Conservation (phyloP, 176 grass and related monocot genomes). For the Musa schizocarpa region DNA sequence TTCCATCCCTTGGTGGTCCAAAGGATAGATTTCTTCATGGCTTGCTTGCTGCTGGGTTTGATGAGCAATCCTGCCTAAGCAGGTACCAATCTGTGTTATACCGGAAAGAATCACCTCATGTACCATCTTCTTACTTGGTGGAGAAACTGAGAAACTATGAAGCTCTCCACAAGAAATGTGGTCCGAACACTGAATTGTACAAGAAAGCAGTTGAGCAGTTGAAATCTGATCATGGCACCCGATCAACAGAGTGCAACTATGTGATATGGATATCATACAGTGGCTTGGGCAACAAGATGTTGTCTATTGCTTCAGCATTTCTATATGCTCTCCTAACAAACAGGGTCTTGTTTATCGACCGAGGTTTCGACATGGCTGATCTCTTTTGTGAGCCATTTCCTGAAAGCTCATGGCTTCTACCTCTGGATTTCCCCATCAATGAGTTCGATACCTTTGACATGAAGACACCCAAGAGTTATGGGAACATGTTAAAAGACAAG, state of each 20-base stretch:
- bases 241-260: slow-evolving; percentile 48
- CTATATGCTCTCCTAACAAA: slow-evolving; percentile 57
- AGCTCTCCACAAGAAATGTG: slow-evolving; percentile 56
- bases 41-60: slow-evolving; percentile 29
- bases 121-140: slow-evolving; percentile 41
- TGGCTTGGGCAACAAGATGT: slow-evolving; percentile 64
- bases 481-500: slow-evolving; percentile 39
- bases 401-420: slow-evolving; percentile 53
- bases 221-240: slow-evolving; percentile 14
- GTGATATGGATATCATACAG: slow-evolving; percentile 45
- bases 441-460: slow-evolving; percentile 8
- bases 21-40: slow-evolving; percentile 41
- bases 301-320: slow-evolving; percentile 44
- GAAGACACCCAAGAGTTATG: slow-evolving; percentile 32
- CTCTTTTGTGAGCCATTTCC: slow-evolving; percentile 78
- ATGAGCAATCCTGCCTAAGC: slow-evolving; percentile 49
- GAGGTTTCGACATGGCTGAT: slow-evolving; percentile 34
- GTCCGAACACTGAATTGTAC: slow-evolving; percentile 43
- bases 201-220: slow-evolving; percentile 29
- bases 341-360: slow-evolving; percentile 42
- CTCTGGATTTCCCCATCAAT: slow-evolving; percentile 32
- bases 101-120: slow-evolving; percentile 26
- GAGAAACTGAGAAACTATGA: slow-evolving; percentile 47
- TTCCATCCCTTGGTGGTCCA: not conserved
- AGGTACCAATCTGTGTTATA: slow-evolving; percentile 35